Percentiles rank a stretch among this genome's conserved stretches.
Evolutionary conservation across 371 early-diverging fungal species (phyloP).

Genomic region (Mucor indicus): DNA sequence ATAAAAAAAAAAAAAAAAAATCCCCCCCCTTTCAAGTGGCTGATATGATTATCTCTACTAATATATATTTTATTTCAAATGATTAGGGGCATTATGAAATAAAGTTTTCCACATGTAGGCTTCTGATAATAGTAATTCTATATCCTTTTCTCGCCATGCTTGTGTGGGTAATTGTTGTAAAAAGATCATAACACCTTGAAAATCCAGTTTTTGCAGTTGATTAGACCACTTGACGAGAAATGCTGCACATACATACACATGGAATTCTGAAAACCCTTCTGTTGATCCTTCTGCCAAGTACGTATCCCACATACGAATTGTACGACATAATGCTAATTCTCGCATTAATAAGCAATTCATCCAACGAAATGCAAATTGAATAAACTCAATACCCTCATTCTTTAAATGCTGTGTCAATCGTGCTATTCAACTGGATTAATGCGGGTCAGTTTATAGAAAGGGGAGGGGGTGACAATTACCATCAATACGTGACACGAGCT

Average conservation of each 20-base stretch:
- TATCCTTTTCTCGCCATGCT: constrained; percentile 87
- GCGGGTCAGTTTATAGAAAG: too few relatives aligned
- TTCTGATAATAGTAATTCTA: constrained; percentile 90
- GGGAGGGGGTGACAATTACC: too few relatives aligned
- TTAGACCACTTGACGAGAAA: constrained; percentile 94
- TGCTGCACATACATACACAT: constrained; percentile 96
- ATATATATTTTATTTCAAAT: constrained; percentile 43
- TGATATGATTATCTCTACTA: not conserved
- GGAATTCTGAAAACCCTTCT: constrained; percentile 94
- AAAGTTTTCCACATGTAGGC: constrained; percentile 95
- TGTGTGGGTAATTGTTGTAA: constrained; percentile 89
- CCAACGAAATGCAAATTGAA: constrained; percentile 99
- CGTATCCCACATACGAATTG: constrained; percentile 98
- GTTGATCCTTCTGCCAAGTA: constrained; percentile 85
- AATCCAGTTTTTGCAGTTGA: constrained; percentile 82
- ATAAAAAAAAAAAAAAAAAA: not conserved
- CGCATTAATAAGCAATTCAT: constrained; percentile 98
- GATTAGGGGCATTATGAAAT: constrained; percentile 86
- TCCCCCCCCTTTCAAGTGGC: not conserved
- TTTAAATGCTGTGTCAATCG: constrained; percentile 80
- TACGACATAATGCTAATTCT: constrained; percentile 82
- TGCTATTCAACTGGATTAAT: constrained; percentile 33
- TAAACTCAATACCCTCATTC: constrained; percentile 89
- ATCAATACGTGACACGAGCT: constrained; percentile 90
- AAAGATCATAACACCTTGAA: constrained; percentile 92